Conservation (phyloP, 2,329 filamentous ascomycete genomes). For the Cadophora sp. region DNA sequence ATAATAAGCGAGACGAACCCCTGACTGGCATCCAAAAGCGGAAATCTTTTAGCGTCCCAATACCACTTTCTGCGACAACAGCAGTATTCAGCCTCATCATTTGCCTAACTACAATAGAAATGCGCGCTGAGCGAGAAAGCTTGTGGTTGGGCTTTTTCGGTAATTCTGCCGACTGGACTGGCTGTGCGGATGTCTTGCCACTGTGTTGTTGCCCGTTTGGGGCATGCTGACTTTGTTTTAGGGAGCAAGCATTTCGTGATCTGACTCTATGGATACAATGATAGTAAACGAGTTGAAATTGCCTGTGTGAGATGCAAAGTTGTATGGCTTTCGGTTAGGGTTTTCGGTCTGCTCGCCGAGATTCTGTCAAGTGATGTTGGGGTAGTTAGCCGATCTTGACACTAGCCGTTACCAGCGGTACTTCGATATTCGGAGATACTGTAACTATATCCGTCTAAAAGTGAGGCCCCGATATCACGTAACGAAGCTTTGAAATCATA, state of each 20-base stretch:
- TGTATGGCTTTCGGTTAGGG: neutral
- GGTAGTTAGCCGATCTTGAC: neutral
- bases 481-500: constrained; percentile 1
- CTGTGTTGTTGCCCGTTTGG: too few species aligned
- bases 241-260: too few species aligned
- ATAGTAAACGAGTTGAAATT: too few species aligned
- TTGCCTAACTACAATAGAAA: neutral
- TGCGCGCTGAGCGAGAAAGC: neutral
- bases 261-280: too few species aligned
- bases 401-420: too few species aligned
- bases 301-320: too few species aligned
- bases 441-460: neutral
- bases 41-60: neutral
- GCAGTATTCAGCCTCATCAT: neutral
- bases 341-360: neutral
- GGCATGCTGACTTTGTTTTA: too few species aligned
- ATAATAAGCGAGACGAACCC: neutral
- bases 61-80: neutral
- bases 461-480: neutral
- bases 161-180: neutral
- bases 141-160: neutral
- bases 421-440: too few species aligned
- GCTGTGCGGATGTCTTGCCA: neutral
- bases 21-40: neutral
- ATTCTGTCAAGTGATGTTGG: neutral